Base-by-base conservation (phyloP, 2,329 filamentous ascomycete genomes). In the Ophiostoma ulmi region DNA sequence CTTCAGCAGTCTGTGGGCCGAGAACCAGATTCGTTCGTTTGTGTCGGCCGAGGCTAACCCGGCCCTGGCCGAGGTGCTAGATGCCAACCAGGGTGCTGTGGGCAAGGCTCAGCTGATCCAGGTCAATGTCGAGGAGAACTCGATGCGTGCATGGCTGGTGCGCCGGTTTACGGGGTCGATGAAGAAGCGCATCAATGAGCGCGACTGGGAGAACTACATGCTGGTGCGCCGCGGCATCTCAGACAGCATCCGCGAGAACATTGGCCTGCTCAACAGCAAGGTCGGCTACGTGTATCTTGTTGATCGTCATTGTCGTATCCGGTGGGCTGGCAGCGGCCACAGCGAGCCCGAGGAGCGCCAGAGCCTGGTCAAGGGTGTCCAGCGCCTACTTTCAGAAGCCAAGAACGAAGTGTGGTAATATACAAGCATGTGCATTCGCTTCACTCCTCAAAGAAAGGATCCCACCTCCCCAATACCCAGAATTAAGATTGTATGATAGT, bases 281-380 rank as follows among this genome's bases (percentile, higher is more conserved):
- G 94, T 97, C 44, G 94, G 94, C 52, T 98, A 97, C 81, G 90
- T 94, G 5, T 99, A 97, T 80, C 84, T 99, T 67, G 84, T 99
- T 72, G 95, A 99, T 78, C 84, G 89, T 73, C 85, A 94, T 74
- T 97, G 93, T 79, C 91, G 89, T 80, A 96, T 99, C 75, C 87
- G 95, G 71, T 99, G 95, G 95, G 95, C 94, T 0, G 95, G 92
- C 4, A 97, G 93, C 76, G 92, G 90, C 14, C 78, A 84, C 66
- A 87, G 89, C 65, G 84, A 88, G 73, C 85, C 85, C 0, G 85
- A 86, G 22, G 92, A 96, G 82, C 85, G 83, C 74, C 85, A 89
- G 69, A 86, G 88, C 61, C 78, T 96, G 77, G 86, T 87, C 58
- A 91, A 83, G 78, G 88, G 89, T 3, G 77, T 92, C 61, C 83